phyloP scores from a whole-genome alignment of 768 basidiomycete genomes.

The Pleurotus citrinopileatus region DNA sequence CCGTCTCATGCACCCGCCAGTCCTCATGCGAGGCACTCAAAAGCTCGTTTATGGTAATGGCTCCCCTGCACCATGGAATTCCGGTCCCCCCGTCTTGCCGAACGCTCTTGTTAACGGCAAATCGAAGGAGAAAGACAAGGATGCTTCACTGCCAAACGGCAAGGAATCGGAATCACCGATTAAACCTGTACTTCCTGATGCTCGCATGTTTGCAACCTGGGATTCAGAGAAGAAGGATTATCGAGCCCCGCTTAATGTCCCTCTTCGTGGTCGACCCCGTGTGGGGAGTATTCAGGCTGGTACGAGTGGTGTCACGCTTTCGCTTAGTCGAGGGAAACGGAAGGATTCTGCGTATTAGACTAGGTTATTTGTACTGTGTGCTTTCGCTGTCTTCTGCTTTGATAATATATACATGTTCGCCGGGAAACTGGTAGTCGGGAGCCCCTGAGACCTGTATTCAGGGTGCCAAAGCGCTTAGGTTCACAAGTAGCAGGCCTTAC shows the following conservation, averaged over 20 bases:
- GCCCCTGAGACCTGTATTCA: no score
- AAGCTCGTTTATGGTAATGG: slow-evolving; percentile 45
- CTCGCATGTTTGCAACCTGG: slow-evolving; percentile 55
- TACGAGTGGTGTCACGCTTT: slow-evolving; percentile 13
- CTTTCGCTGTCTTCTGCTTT: not conserved
- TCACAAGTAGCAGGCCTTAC: no score
- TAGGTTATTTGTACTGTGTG: not conserved
- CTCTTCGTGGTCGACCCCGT: slow-evolving; percentile 25
- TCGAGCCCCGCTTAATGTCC: slow-evolving; percentile 28
- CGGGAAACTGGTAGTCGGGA: not conserved
- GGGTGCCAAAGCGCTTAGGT: no score
- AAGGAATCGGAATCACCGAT: slow-evolving; percentile 24
- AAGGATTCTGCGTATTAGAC: not conserved
- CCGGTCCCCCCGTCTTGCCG: slow-evolving; percentile 27
- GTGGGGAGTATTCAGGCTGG: slow-evolving; percentile 28
- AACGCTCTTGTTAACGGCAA: not conserved
- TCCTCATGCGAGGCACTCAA: slow-evolving; percentile 51
- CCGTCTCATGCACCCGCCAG: slow-evolving; percentile 63
- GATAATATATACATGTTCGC: not conserved
- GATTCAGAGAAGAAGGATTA: slow-evolving; percentile 53
- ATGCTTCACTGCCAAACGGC: slow-evolving; percentile 24
- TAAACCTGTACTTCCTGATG: slow-evolving; percentile 44
- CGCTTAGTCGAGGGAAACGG: slow-evolving; percentile 7
- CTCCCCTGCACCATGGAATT: slow-evolving; percentile 53
- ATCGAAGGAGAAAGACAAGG: slow-evolving; percentile 18